phyloP scores from a whole-genome alignment of 345 rosid species.

The Eucalyptus pauciflora region DNA sequence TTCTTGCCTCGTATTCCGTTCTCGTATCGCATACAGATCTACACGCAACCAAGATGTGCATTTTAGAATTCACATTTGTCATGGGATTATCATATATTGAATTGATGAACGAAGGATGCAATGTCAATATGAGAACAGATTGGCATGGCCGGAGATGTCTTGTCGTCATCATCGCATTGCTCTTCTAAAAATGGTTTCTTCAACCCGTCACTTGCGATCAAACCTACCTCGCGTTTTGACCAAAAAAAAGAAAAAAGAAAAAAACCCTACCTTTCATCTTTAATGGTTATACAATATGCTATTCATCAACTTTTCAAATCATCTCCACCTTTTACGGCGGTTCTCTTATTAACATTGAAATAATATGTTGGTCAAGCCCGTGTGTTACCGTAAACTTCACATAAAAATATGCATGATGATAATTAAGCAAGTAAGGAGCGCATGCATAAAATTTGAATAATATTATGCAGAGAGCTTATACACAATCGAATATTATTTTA shows the following conservation, averaged over 20 bases:
- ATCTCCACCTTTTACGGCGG: not conserved
- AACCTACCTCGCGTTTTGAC: not conserved
- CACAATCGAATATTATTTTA: not conserved
- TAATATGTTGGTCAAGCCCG: not conserved
- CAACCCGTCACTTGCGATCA: not conserved
- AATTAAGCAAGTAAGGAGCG: not conserved
- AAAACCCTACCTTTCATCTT: not conserved
- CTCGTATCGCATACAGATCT: not conserved
- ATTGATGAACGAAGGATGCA: not conserved
- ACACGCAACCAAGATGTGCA: too few relatives aligned
- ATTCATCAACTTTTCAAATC: not conserved
- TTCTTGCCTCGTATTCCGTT: not conserved
- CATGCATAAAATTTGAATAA: not conserved
- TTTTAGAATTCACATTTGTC: too few relatives aligned
- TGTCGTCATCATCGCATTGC: not conserved
- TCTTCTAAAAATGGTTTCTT: not conserved
- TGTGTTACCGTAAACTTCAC: not conserved
- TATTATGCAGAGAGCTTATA: accelerated
- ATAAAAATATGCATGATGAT: not conserved
- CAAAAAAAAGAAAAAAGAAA: not conserved
- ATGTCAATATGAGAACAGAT: not conserved
- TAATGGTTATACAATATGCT: not conserved
- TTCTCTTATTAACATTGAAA: not conserved
- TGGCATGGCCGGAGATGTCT: not conserved
- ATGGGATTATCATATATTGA: not conserved